phyloP scores from a whole-genome alignment of 768 basidiomycete species.

The Termitomyces sp. region DNA sequence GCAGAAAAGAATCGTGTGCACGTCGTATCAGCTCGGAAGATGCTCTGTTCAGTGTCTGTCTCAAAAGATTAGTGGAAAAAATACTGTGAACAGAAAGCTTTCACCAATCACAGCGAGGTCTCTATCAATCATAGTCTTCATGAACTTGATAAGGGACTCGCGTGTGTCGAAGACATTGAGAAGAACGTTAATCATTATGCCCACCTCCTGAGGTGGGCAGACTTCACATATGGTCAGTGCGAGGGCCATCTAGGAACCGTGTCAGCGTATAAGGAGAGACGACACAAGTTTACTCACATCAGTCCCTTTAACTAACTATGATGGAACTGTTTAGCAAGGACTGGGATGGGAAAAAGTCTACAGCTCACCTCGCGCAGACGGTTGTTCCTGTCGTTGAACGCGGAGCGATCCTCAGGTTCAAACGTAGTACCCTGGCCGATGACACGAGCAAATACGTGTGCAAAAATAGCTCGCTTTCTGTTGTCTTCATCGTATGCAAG shows the following conservation, averaged over 20 bases:
- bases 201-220: slow-evolving; percentile 74
- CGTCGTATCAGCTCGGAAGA: slow-evolving; percentile 87
- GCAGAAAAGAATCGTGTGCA: slow-evolving; percentile 83
- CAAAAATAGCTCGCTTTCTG: slow-evolving; percentile 71
- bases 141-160: slow-evolving; percentile 60
- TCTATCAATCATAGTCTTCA: slow-evolving; percentile 81
- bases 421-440: slow-evolving; percentile 79
- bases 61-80: slow-evolving; percentile 1
- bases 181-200: slow-evolving; percentile 79
- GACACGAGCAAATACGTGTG: slow-evolving; percentile 78
- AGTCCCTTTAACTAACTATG: slow-evolving; percentile 65
- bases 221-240: slow-evolving; percentile 86
- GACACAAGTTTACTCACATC: slow-evolving; percentile 43
- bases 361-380: slow-evolving; percentile 54
- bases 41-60: slow-evolving; percentile 68
- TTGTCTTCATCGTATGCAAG: slow-evolving; percentile 72
- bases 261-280: slow-evolving; percentile 1
- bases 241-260: slow-evolving; percentile 52
- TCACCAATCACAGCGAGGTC: slow-evolving; percentile 78
- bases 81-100: slow-evolving; percentile 1
- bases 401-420: slow-evolving; percentile 49
- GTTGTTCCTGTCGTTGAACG: slow-evolving; percentile 40
- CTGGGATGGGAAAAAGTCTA: neutral
- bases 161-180: slow-evolving; percentile 84
- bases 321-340: neutral